Conservation (phyloP, 768 basidiomycete genomes). For the Piloderma croceum region DNA sequence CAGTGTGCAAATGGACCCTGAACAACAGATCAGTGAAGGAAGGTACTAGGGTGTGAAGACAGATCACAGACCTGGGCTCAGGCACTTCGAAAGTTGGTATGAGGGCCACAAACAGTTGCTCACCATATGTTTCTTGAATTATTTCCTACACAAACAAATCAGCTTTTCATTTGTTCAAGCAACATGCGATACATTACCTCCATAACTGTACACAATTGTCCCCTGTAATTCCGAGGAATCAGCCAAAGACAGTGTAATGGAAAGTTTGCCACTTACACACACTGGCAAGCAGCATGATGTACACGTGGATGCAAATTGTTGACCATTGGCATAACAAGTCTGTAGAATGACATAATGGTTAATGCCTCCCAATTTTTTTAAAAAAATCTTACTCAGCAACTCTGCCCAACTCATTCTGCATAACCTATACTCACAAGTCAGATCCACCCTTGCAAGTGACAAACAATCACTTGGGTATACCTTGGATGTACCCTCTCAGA, state of each 20-base stretch:
- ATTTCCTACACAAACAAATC: constrained; percentile 46
- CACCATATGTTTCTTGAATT: constrained; percentile 67
- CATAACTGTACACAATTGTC: constrained; percentile 85
- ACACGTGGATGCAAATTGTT: constrained; percentile 81
- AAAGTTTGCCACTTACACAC: constrained; percentile 50
- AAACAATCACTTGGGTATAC: no score
- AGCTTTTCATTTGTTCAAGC: not conserved
- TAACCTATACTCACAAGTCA: constrained; percentile 44
- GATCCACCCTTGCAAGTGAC: no score
- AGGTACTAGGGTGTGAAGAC: constrained; percentile 1
- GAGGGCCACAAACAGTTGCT: constrained; percentile 61
- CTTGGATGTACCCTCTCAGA: constrained; percentile 79
- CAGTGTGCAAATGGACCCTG: constrained; percentile 87
- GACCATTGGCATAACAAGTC: no score
- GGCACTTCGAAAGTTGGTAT: constrained; percentile 72
- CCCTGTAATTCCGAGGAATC: constrained; percentile 38
- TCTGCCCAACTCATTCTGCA: constrained; percentile 77
- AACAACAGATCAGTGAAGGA: not conserved
- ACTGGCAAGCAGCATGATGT: constrained; percentile 77
- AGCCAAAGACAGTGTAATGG: constrained; percentile 1
- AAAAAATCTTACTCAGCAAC: constrained; percentile 61
- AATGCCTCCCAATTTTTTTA: not conserved
- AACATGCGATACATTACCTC: constrained; percentile 41
- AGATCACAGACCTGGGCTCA: constrained; percentile 51
- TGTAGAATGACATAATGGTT: constrained; percentile 20